A percentile compares a stretch with the other conserved stretches of the same genome.
Evolutionary conservation across 371 early-diverging fungal species (phyloP).

Genomic region (Mortierella sp.): DNA sequence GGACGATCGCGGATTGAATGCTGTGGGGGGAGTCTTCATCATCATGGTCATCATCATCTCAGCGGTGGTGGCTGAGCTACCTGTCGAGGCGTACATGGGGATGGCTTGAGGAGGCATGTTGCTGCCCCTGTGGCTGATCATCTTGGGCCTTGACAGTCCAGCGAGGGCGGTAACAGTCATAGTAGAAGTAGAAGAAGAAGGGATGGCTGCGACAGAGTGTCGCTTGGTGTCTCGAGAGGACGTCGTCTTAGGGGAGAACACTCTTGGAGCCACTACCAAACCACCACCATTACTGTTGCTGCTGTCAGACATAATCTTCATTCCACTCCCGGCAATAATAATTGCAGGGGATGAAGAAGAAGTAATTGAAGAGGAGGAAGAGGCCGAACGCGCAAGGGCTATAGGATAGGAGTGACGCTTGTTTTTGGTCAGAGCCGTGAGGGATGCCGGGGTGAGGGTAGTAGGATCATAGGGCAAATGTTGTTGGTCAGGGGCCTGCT

Average conservation of each 20-base stretch:
- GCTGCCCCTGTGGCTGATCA: slow-evolving; percentile 12
- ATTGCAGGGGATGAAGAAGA: slow-evolving; percentile 15
- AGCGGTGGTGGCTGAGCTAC: neutral
- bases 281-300: neutral
- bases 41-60: neutral
- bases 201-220: slow-evolving; percentile 36
- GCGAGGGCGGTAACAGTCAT: slow-evolving; percentile 27
- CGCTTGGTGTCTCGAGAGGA: slow-evolving; percentile 30
- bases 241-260: neutral
- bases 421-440: neutral
- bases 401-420: slow-evolving; percentile 24
- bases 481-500: neutral
- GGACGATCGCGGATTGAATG: slow-evolving; percentile 18
- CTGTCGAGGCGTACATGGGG: slow-evolving; percentile 23
- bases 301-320: neutral
- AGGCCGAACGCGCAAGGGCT: neutral
- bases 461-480: slow-evolving; percentile 1
- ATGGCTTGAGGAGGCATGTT: slow-evolving; percentile 13
- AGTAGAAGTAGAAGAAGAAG: slow-evolving; percentile 22
- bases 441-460: slow-evolving; percentile 12
- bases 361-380: neutral
- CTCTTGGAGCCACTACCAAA: neutral
- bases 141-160: slow-evolving; percentile 27
- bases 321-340: slow-evolving; percentile 8
- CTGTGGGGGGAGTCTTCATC: slow-evolving; percentile 2